Conservation (phyloP, 73 alveolate species). For the Paraurostyla sp. region DNA sequence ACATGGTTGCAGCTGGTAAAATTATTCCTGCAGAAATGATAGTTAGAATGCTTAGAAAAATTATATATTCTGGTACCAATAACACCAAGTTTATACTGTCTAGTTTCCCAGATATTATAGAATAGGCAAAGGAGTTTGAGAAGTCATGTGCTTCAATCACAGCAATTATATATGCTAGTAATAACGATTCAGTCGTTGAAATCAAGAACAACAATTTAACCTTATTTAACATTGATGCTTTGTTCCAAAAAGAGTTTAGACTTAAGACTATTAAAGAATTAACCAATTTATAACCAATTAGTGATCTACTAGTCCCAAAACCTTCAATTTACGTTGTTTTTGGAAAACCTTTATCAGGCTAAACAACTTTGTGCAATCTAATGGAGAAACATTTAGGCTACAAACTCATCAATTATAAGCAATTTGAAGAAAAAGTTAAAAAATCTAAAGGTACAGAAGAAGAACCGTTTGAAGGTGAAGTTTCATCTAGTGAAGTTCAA, state of each 20-base stretch:
- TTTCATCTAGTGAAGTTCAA: not conserved
- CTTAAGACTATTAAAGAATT: conserved; percentile 57
- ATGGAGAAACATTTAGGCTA: conserved; percentile 40
- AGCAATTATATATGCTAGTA: conserved; percentile 60
- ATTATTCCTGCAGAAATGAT: conserved; percentile 78
- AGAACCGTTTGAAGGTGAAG: conserved; percentile 29
- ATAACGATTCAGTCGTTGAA: conserved; percentile 34
- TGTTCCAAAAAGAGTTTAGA: conserved; percentile 73
- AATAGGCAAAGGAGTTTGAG: conserved; percentile 78
- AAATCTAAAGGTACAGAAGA: conserved; percentile 51
- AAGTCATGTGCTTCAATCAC: conserved; percentile 73
- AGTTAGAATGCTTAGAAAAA: conserved; percentile 69
- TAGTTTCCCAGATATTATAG: conserved; percentile 76
- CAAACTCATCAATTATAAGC: conserved; percentile 2
- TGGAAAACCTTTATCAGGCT: conserved; percentile 55
- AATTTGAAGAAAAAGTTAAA: conserved; percentile 49
- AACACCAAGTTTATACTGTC: conserved; percentile 66
- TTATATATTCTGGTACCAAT: conserved; percentile 70
- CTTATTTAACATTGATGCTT: conserved; percentile 73
- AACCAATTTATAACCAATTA: conserved; percentile 1
- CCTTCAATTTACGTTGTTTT: conserved; percentile 10
- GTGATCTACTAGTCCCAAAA: not conserved
- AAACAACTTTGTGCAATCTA: conserved; percentile 9
- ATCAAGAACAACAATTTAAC: conserved; percentile 71
- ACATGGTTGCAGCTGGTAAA: conserved; percentile 69